Conservation (phyloP, 2,329 filamentous ascomycete species). For the Blastomyces gilchristii region DNA sequence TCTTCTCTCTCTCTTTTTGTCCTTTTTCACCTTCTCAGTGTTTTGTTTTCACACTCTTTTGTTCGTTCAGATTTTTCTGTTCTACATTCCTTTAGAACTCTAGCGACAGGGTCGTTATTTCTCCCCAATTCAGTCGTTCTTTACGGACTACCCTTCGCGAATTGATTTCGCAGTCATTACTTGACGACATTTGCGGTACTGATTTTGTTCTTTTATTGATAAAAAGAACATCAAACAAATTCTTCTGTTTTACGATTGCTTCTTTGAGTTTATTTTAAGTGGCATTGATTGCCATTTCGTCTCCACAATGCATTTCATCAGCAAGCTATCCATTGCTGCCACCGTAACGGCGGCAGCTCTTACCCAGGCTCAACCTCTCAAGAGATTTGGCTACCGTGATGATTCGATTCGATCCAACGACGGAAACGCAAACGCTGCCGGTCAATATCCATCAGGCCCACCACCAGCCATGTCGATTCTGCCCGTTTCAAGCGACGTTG, state of each 20-base stretch:
- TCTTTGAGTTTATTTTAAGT: slow-evolving; percentile 5
- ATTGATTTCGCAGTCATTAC: slow-evolving; percentile 27
- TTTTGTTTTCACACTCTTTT: slow-evolving; percentile 12
- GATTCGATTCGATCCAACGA: not conserved
- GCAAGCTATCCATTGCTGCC: slow-evolving; percentile 28
- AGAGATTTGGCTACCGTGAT: slow-evolving; percentile 11
- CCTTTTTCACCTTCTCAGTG: slow-evolving; percentile 10
- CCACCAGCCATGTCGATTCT: not conserved
- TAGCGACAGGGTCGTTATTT: slow-evolving; percentile 11
- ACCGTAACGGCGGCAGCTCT: slow-evolving; percentile 28
- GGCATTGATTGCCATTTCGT: slow-evolving; percentile 20
- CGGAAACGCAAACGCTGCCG: slow-evolving; percentile 2
- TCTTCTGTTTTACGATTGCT: slow-evolving; percentile 8
- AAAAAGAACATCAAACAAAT: slow-evolving; percentile 10
- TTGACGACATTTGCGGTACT: slow-evolving; percentile 1
- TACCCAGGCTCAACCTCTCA: slow-evolving; percentile 25
- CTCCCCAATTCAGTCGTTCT: slow-evolving; percentile 13
- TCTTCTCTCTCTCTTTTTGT: slow-evolving; percentile 16
- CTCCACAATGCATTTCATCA: slow-evolving; percentile 29
- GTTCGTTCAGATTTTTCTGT: slow-evolving; percentile 13
- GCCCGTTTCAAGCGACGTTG: not conserved
- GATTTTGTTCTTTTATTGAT: slow-evolving; percentile 14
- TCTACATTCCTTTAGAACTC: slow-evolving; percentile 6
- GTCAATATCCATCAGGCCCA: slow-evolving; percentile 1
- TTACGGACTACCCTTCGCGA: slow-evolving; percentile 20